These are phyloP conservation scores for Exophiala oligosperma DNA, from an alignment of 2,329 filamentous ascomycete species.

Conservation along the genomic window DNA sequence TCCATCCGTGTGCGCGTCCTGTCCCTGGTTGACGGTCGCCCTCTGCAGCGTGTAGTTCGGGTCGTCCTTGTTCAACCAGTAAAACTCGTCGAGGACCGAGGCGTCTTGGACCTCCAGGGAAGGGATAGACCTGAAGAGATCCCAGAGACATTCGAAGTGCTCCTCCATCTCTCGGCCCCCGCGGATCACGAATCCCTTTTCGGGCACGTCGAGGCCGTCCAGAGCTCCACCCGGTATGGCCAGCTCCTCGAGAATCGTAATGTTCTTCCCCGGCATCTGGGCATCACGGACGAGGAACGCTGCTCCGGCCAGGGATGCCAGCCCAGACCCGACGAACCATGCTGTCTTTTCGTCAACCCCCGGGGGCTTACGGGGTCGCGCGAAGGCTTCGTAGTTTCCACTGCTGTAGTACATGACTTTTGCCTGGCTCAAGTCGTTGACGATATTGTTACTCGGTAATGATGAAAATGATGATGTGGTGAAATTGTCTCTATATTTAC, in stretches of 20 bases:
- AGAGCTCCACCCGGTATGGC: conserved; percentile 34
- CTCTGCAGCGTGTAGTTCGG: conserved; percentile 13
- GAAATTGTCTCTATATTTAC: not conserved
- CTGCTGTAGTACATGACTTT: conserved; percentile 15
- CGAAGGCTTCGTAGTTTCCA: conserved; percentile 16
- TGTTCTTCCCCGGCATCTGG: conserved; percentile 34
- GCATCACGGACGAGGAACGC: conserved; percentile 39
- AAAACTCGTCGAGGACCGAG: conserved; percentile 18
- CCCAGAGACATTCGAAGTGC: conserved; percentile 36
- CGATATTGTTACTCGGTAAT: not conserved
- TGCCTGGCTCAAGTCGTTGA: not conserved
- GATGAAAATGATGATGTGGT: not conserved
- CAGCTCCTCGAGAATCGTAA: conserved; percentile 39
- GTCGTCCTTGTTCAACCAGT: conserved; percentile 20
- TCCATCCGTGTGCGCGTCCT: conserved; percentile 14
- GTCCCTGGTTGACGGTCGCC: conserved; percentile 10
- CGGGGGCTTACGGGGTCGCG: conserved; percentile 11
- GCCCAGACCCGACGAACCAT: conserved; percentile 39
- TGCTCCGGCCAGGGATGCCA: conserved; percentile 38
- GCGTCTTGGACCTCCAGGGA: conserved; percentile 22
- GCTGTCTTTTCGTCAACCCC: conserved; percentile 22
- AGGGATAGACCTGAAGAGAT: conserved; percentile 37
- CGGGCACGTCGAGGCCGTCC: conserved; percentile 32
- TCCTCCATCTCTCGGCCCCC: conserved; percentile 38
- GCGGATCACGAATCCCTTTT: conserved; percentile 39